Evolutionary conservation across 306 rosid species (phyloP).

Genomic region (Senna tora): DNA sequence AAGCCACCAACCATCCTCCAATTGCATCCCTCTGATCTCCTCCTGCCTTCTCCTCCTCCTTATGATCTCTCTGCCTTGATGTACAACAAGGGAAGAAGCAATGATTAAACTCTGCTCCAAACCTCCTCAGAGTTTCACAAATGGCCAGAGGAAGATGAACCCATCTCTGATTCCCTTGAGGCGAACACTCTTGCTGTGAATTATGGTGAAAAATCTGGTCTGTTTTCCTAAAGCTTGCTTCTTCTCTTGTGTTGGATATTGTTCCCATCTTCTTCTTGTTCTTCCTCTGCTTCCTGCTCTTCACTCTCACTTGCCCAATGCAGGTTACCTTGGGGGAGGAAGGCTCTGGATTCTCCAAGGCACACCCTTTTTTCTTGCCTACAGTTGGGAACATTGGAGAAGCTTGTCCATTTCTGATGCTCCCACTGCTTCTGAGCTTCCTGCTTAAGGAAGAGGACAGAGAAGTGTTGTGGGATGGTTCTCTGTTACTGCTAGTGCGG

Average conservation of each 20-base stretch:
- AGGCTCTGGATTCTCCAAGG: conserved; percentile 89
- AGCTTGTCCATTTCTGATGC: conserved; percentile 86
- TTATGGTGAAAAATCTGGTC: conserved; percentile 21
- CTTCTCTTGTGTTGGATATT: conserved; percentile 64
- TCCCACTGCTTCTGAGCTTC: conserved; percentile 70
- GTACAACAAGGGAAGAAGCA: conserved; percentile 48
- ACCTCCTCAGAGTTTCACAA: conserved; percentile 79
- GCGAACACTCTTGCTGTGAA: conserved; percentile 54
- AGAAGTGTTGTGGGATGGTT: conserved; percentile 69
- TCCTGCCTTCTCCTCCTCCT: conserved; percentile 33
- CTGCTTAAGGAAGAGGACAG: conserved; percentile 83
- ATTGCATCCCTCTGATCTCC: conserved; percentile 56
- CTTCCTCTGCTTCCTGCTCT: conserved; percentile 81
- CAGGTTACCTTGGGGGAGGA: conserved; percentile 96
- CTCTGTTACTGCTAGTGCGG: conserved; percentile 50
- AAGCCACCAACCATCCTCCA: conserved; percentile 79
- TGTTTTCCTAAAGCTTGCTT: conserved; percentile 69
- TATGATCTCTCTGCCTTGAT: conserved; percentile 37
- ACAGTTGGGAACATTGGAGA: conserved; percentile 90
- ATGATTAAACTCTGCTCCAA: conserved; percentile 67
- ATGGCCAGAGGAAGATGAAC: conserved; percentile 86
- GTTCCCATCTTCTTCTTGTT: conserved; percentile 72
- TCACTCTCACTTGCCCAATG: conserved; percentile 92
- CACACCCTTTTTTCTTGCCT: conserved; percentile 64
- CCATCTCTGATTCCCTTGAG: conserved; percentile 82